These are phyloP conservation scores for Phylloboletellus chloephorus DNA, from an alignment of 1,284 basidiomycete genomes.

Conservation along the genomic window DNA sequence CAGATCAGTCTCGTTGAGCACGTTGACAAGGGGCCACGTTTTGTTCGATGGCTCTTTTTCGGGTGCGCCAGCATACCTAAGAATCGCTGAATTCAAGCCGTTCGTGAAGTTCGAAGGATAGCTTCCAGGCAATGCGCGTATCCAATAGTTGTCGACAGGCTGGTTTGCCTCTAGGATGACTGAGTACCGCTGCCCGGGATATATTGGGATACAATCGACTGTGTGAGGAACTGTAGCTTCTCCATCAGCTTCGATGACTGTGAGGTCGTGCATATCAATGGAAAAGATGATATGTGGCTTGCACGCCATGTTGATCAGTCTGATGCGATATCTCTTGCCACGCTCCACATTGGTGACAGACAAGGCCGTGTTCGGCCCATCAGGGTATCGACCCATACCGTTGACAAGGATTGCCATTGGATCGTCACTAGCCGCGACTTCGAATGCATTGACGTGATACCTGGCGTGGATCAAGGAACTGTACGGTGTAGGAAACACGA, in stretches of 20 bases:
- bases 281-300: slow-evolving; percentile 38
- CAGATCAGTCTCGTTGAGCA: slow-evolving; percentile 16
- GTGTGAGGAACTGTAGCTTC: slow-evolving; percentile 29
- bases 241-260: slow-evolving; percentile 41
- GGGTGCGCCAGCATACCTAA: slow-evolving; percentile 47
- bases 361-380: slow-evolving; percentile 33
- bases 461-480: slow-evolving; percentile 19
- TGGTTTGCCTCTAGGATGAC: slow-evolving; percentile 36
- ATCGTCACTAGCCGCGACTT: slow-evolving; percentile 12
- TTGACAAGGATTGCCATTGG: slow-evolving; percentile 45
- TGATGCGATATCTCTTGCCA: slow-evolving; percentile 37
- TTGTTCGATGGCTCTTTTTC: slow-evolving; percentile 34
- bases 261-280: slow-evolving; percentile 37
- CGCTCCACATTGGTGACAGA: slow-evolving; percentile 32
- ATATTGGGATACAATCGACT: slow-evolving; percentile 32
- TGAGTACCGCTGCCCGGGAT: slow-evolving; percentile 37
- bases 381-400: slow-evolving; percentile 40
- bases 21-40: slow-evolving; percentile 15
- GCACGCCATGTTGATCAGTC: slow-evolving; percentile 40
- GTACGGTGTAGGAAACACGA: not conserved
- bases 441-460: slow-evolving; percentile 29
- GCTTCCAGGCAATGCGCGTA: slow-evolving; percentile 29
- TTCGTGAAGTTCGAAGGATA: slow-evolving; percentile 19
- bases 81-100: slow-evolving; percentile 40
- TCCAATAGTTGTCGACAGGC: slow-evolving; percentile 35